Base-by-base conservation (phyloP, 2,329 filamentous ascomycete species). In the Macrophomina pseudophaseolina region DNA sequence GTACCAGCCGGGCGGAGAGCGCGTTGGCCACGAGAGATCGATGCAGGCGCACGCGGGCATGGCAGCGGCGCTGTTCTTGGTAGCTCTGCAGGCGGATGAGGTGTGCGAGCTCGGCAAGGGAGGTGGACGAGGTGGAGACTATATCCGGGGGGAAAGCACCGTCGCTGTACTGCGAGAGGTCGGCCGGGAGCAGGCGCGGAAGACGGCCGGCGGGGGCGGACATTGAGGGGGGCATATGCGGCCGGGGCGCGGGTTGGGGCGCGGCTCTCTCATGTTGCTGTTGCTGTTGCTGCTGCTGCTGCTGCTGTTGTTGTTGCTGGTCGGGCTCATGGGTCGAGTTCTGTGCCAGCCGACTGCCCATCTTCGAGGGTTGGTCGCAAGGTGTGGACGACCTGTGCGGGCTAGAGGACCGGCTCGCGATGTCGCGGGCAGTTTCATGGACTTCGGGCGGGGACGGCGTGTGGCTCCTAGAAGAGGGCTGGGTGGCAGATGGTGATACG, bases 41-140 rank as follows among this genome's bases (percentile, higher is more conserved):
- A 76, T 93, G 90, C 64, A 95, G 84, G 66, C 91, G 89, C 70
- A 91, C 83, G 71, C 91, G 86, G 53, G 89, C 91, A 74, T 90
- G 89, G 70, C 86, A 84, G 80, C 91, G 88, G 83, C 92, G 91
- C 83, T 90, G 90, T 83, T 92, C 90, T 79, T 94, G 91, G 76
- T 93, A 93, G 73, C 89, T 91, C 75, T 91, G 91, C 69, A 93
- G 82, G 68, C 91, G 88, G 70, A 93, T 90, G 72, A 94, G 80
- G 77, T 93, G 91, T 62, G 91, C 91, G 71, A 94, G 86, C 78
- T 94, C 91, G 73, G 91, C 88, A 68, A 94, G 82, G 14, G 89
- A 90, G 53, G 90, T 92, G 67, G 87, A 86, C 53, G 90, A 87
- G 62, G 83, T 84, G 68, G 79, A 76, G 52, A 80, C 74, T 53